Base-by-base conservation (phyloP, 2,329 filamentous ascomycete genomes). In the Aureobasidium sp. region DNA sequence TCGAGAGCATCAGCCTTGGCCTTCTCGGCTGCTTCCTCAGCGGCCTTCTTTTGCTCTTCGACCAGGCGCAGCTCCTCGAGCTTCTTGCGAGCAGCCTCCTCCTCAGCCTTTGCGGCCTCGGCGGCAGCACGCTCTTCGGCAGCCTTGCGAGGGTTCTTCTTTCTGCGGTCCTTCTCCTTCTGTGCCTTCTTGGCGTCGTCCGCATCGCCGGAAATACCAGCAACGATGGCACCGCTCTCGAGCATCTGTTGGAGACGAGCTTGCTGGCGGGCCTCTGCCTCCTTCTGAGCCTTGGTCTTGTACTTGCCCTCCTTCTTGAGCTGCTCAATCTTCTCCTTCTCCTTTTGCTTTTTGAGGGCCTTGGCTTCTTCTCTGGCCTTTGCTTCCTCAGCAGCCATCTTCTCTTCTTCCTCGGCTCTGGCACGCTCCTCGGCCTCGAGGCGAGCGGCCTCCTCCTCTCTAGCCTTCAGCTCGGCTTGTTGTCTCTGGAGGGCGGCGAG, bases 271-370 rank as follows among this genome's bases (percentile, higher is more conserved):
- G 87, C 86, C 77, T 91, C 90, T 71, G 90, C 88, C 69, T 92
- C 89, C 71, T 87, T 89, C 73, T 95, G 89, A 15, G 90, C 89
- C 76, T 93, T 92, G 67, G 90, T 93, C 70, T 93, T 78, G 76
- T 88, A 93, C 71, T 90, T 93, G 73, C 90, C 90, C 73, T 91
- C 89, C 74, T 89, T 90, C 83, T 93, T 94, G 62, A 91, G 83
- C 77, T 93, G 87, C 72, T 94, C 90, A 64, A 93, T 87, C 75
- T 84, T 90, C 74, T 92, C 88, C 79, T 89, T 93, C 70, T 95
- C 90, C 72, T 85, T 91, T 70, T 91, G 89, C 80, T 93, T 94
- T 81, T 89, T 93, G 47, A 85, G 76, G 1, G 86, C 85, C 75
- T 85, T 90, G 57, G 86, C 85, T 71, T 93, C 90, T 69, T 90